These are phyloP conservation scores for Crithidia brevicula DNA, from an alignment of 208 protist species.

Conservation along the genomic window DNA sequence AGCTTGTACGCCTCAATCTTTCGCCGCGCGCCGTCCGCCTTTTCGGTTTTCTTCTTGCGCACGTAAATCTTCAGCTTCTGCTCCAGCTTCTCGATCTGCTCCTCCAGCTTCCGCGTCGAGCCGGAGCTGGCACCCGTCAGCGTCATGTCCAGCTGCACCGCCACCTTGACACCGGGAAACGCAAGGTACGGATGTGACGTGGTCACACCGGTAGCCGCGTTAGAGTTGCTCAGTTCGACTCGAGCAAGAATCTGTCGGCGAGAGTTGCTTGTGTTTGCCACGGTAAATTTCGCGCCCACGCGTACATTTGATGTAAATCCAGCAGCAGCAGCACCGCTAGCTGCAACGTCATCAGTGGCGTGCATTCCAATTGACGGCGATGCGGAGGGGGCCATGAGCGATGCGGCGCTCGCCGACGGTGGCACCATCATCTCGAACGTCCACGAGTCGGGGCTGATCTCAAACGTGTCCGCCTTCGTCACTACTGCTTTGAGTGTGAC, in stretches of 20 bases:
- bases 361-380: neutral
- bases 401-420: conserved; percentile 28
- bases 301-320: conserved; percentile 29
- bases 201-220: conserved; percentile 14
- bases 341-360: neutral
- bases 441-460: conserved; percentile 84
- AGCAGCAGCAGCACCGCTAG: neutral
- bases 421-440: conserved; percentile 72
- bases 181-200: conserved; percentile 44
- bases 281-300: conserved; percentile 71
- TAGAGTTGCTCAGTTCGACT: conserved; percentile 42
- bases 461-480: conserved; percentile 88
- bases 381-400: conserved; percentile 14
- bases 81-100: conserved; percentile 90
- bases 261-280: conserved; percentile 79
- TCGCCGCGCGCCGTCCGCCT: conserved; percentile 55
- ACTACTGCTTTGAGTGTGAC: conserved; percentile 85
- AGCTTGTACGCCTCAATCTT: conserved; percentile 69
- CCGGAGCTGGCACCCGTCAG: conserved; percentile 57
- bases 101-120: conserved; percentile 79
- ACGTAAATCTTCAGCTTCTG: conserved; percentile 90
- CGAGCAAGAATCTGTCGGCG: conserved; percentile 60
- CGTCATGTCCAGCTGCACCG: conserved; percentile 76
- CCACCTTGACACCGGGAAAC: conserved; percentile 76
- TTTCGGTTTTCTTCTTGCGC: conserved; percentile 89